Evolutionary conservation across 345 rosid species (phyloP).

Genomic region (Gossypium longicalyx): DNA sequence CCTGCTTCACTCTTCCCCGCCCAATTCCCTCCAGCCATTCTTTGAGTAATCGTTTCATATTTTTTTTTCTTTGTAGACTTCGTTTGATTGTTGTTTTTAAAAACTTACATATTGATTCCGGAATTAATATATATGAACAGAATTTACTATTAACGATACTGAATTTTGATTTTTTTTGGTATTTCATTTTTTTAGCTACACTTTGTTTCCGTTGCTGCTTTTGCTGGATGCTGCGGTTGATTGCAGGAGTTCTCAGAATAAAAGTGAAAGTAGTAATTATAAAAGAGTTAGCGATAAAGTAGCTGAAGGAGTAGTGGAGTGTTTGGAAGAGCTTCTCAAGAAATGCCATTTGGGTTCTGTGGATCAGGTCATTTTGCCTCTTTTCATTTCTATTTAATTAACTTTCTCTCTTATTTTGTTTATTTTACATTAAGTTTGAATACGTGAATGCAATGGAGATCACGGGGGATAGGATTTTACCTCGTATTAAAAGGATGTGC

Average conservation of each 20-base stretch:
- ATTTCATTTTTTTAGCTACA: constrained; percentile 54
- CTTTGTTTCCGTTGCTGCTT: constrained; percentile 75
- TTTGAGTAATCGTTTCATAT: constrained; percentile 48
- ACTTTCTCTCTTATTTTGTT: background rate
- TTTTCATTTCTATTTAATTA: background rate
- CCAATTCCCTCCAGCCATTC: constrained; percentile 62
- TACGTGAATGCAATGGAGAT: background rate
- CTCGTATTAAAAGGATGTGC: background rate
- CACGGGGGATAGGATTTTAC: background rate
- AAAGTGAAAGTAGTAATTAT: background rate
- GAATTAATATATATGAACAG: background rate
- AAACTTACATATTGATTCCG: background rate
- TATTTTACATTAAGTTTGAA: background rate
- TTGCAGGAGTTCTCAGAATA: constrained; percentile 39
- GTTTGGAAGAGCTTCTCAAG: constrained; percentile 76
- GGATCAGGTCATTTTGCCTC: constrained; percentile 53
- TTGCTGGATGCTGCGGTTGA: constrained; percentile 67
- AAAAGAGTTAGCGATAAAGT: constrained; percentile 60
- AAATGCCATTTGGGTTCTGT: constrained; percentile 56
- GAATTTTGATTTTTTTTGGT: background rate
- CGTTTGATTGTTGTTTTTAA: background rate
- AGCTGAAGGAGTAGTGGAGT: constrained; percentile 69
- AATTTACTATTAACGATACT: background rate
- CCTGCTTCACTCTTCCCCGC: constrained; percentile 46
- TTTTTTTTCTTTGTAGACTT: background rate